phyloP scores from a whole-genome alignment of 2,329 filamentous ascomycete species.

The Hypoxylon sp. region DNA sequence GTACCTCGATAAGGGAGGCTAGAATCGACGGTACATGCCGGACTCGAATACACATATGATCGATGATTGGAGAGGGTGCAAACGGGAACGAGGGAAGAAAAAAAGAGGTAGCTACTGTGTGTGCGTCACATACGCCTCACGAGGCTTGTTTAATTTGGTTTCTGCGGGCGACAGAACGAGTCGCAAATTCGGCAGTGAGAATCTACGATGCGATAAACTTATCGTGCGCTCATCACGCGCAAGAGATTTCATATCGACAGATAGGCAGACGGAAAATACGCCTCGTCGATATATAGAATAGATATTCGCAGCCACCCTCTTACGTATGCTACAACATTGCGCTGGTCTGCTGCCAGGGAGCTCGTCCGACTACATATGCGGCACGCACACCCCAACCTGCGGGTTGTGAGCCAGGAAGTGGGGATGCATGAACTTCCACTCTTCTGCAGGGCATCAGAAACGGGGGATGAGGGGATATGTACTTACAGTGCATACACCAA shows the following conservation, averaged over 20 bases:
- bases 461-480: constrained; percentile 21
- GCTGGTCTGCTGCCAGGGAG: constrained; percentile 39
- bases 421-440: constrained; percentile 44
- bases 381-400: constrained; percentile 25
- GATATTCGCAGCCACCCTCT: constrained; percentile 28
- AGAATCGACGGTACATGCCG: constrained; percentile 33
- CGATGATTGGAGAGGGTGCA: constrained; percentile 17
- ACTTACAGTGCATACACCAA: constrained; percentile 32
- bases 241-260: constrained; percentile 16
- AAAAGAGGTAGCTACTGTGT: constrained; percentile 14
- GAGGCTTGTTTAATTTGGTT: constrained; percentile 11
- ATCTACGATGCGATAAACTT: constrained; percentile 24
- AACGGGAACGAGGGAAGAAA: not conserved
- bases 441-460: constrained; percentile 42
- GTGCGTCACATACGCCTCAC: constrained; percentile 20
- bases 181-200: constrained; percentile 8
- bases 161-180: not conserved
- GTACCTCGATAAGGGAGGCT: constrained; percentile 30
- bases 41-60: constrained; percentile 23
- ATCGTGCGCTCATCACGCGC: constrained; percentile 41
- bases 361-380: constrained; percentile 30
- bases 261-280: constrained; percentile 27
- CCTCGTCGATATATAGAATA: constrained; percentile 24
- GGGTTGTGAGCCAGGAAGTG: constrained; percentile 38
- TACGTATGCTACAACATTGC: constrained; percentile 37